Conservation (phyloP, 257 asterid genomes). For the Solanum tarapatanum region DNA sequence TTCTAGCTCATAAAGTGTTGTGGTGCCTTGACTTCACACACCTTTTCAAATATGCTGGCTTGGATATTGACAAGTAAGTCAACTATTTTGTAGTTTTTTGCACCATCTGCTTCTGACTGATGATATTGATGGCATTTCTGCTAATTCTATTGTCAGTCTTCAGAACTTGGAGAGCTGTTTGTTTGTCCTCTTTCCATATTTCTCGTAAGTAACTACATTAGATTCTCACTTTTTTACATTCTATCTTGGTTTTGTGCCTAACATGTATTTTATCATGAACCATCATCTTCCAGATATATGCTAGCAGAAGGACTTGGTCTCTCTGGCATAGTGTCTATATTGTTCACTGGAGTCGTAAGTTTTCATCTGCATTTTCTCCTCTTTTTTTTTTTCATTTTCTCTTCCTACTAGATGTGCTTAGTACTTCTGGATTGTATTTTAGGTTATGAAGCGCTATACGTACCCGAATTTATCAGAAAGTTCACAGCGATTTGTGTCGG, state of each 20-base stretch:
- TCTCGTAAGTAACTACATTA: constrained; percentile 62
- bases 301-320: constrained; percentile 99
- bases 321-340: constrained; percentile 90
- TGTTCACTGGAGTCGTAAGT: constrained; percentile 98
- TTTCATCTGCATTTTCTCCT: not conserved
- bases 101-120: not conserved
- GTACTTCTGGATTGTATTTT: constrained; percentile 9
- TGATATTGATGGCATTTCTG: not conserved
- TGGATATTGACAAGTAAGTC: constrained; percentile 92
- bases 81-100: not conserved
- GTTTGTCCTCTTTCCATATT: constrained; percentile 95
- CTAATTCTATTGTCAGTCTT: constrained; percentile 42
- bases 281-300: constrained; percentile 53
- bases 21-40: constrained; percentile 54
- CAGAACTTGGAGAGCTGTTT: constrained; percentile 99
- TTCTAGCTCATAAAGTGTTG: constrained; percentile 17
- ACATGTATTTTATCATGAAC: constrained; percentile 9
- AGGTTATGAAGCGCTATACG: constrained; percentile 97
- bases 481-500: constrained; percentile 93
- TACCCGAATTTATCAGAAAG: constrained; percentile 86
- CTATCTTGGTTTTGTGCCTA: constrained; percentile 2
- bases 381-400: not conserved
- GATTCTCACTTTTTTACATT: constrained; percentile 2
- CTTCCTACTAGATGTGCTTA: not conserved
- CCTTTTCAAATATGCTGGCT: constrained; percentile 98